Evolutionary conservation across 75 land plant species (phyloP).

Genomic region (Gnetum montanum): DNA sequence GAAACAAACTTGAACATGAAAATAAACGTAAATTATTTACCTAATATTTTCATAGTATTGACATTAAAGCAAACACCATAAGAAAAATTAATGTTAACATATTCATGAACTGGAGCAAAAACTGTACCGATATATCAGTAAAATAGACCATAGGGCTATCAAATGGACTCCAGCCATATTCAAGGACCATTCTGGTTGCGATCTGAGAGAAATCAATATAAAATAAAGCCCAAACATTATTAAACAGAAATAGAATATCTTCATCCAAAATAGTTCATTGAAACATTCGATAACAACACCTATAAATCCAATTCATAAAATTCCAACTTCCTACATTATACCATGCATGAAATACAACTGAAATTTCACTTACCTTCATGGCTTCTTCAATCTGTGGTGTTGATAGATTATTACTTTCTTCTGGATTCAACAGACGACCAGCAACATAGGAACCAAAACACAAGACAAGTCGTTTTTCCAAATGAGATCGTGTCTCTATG

Average conservation of each 20-base stretch:
- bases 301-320: no score
- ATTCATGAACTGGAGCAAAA: background rate
- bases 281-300: no score
- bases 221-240: background rate
- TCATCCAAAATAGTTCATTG: no score
- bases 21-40: background rate
- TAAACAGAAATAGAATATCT: no score
- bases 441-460: constrained; percentile 88
- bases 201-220: no score
- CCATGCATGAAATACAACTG: background rate
- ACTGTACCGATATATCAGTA: constrained; percentile 39
- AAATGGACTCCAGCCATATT: constrained; percentile 94
- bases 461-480: constrained; percentile 82
- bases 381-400: constrained; percentile 63
- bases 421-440: constrained; percentile 69
- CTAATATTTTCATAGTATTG: background rate
- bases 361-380: constrained; percentile 54
- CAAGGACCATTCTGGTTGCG: constrained; percentile 84
- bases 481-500: constrained; percentile 61
- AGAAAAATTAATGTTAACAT: background rate
- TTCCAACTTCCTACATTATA: no score
- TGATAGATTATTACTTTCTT: constrained; percentile 70
- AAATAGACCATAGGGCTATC: constrained; percentile 64
- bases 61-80: background rate
- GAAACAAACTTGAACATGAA: background rate